phyloP scores from a whole-genome alignment of 2,329 filamentous ascomycete species.

The Periconia sp. region DNA sequence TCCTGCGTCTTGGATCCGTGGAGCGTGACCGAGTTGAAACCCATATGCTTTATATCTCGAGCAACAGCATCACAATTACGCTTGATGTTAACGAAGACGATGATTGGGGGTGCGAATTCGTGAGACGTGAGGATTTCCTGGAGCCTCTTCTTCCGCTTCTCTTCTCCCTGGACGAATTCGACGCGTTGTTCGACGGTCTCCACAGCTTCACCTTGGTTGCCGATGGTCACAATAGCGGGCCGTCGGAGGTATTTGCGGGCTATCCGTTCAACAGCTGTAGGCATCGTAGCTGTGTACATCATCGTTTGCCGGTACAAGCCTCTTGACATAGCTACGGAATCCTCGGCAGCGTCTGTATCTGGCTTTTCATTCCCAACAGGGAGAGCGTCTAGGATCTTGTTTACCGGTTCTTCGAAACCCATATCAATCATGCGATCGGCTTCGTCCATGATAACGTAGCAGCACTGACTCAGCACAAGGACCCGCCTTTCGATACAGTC shows the following conservation, averaged over 20 bases:
- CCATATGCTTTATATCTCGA: constrained; percentile 91
- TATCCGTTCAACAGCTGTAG: constrained; percentile 87
- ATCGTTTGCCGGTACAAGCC: constrained; percentile 95
- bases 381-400: constrained; percentile 94
- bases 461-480: constrained; percentile 92
- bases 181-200: constrained; percentile 98
- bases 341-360: constrained; percentile 88
- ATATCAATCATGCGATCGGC: constrained; percentile 99
- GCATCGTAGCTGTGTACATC: constrained; percentile 99
- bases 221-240: constrained; percentile 92
- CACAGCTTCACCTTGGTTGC: constrained; percentile 92
- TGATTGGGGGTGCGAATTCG: constrained; percentile 87
- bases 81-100: constrained; percentile 99
- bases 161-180: constrained; percentile 87
- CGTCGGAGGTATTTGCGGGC: constrained; percentile 95
- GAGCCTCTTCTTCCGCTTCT: constrained; percentile 96
- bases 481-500: constrained; percentile 95
- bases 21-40: constrained; percentile 85
- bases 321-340: constrained; percentile 81
- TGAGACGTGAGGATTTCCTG: constrained; percentile 82
- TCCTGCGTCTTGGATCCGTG: constrained; percentile 98
- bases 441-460: constrained; percentile 99
- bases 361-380: constrained; percentile 95
- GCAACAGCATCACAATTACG: constrained; percentile 96
- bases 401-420: constrained; percentile 96